A percentile compares a stretch with the other conserved stretches of the same genome.
Conservation (phyloP, 1,139 yeast species). For the Hyphopichia fennica region DNA sequence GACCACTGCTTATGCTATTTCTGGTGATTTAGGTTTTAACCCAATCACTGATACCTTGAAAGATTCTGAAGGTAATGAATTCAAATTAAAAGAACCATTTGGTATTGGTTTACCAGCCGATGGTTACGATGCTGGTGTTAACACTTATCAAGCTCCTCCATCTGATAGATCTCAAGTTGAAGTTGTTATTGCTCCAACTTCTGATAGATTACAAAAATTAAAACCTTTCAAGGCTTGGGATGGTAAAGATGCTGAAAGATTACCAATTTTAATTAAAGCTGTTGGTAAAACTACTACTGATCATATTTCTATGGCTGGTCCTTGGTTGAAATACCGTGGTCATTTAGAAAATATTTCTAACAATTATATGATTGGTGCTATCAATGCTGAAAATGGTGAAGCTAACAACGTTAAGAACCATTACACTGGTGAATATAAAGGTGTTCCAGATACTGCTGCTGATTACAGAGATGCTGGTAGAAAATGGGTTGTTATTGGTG, state of each 20-base stretch:
- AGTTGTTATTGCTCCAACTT: slow-evolving; percentile 80
- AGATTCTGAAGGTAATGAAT: slow-evolving; percentile 94
- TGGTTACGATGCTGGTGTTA: slow-evolving; percentile 93
- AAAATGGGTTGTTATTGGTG: slow-evolving; percentile 98
- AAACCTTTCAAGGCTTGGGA: slow-evolving; percentile 72
- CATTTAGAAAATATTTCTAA: slow-evolving; percentile 98
- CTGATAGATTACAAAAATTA: slow-evolving; percentile 58
- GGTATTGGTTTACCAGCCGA: slow-evolving; percentile 92
- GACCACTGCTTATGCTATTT: slow-evolving; percentile 92
- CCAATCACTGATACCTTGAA: slow-evolving; percentile 93
- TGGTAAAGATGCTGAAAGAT: slow-evolving; percentile 85
- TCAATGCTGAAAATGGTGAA: slow-evolving; percentile 93
- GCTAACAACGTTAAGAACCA: slow-evolving; percentile 90
- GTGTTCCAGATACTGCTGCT: slow-evolving; percentile 96
- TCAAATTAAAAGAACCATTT: slow-evolving; percentile 83
- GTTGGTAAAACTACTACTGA: slow-evolving; percentile 98
- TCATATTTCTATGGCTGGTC: slow-evolving; percentile 99
- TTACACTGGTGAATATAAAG: slow-evolving; percentile 87
- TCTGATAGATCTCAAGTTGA: slow-evolving; percentile 72
- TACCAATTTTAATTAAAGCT: slow-evolving; percentile 96
- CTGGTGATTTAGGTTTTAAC: slow-evolving; percentile 98
- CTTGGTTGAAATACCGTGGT: slow-evolving; percentile 99
- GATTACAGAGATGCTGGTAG: slow-evolving; percentile 91
- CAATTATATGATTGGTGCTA: slow-evolving; percentile 99
- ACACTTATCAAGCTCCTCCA: slow-evolving; percentile 99